phyloP scores from a whole-genome alignment of 352 stramenopile genomes.

The Globisporangium rhizosaccharum region DNA sequence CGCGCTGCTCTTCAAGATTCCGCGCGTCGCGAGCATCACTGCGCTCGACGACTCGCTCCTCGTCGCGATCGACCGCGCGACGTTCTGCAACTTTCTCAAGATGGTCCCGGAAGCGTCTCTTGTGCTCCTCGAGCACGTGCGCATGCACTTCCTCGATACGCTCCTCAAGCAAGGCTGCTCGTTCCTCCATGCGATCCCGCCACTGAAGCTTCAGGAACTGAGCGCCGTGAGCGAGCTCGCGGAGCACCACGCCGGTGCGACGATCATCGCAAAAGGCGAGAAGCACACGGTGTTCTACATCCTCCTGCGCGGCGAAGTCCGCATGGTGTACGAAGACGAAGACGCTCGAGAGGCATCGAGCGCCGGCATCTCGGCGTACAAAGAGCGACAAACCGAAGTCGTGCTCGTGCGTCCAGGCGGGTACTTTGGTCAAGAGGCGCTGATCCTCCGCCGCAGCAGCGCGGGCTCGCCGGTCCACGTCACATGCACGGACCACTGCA shows the following conservation, averaged over 20 bases:
- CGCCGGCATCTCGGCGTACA: slow-evolving; percentile 7
- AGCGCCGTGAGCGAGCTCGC: slow-evolving; percentile 47
- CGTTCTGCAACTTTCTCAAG: slow-evolving; percentile 72
- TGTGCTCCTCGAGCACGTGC: slow-evolving; percentile 55
- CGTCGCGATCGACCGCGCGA: slow-evolving; percentile 59
- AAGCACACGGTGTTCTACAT: slow-evolving; percentile 38
- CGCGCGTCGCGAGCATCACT: slow-evolving; percentile 58
- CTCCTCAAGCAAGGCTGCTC: slow-evolving; percentile 52
- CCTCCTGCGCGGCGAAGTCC: slow-evolving; percentile 33
- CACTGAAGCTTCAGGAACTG: slow-evolving; percentile 49
- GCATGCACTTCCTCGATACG: slow-evolving; percentile 52
- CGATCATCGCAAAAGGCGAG: slow-evolving; percentile 26
- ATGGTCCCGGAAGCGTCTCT: slow-evolving; percentile 46
- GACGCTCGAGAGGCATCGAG: background rate
- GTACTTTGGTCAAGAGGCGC: slow-evolving; percentile 63
- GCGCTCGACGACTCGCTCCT: slow-evolving; percentile 57
- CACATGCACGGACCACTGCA: slow-evolving; percentile 33
- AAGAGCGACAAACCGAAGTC: slow-evolving; percentile 14
- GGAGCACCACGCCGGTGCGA: slow-evolving; percentile 23
- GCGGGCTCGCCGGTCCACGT: slow-evolving; percentile 27
- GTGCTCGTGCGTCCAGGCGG: slow-evolving; percentile 39
- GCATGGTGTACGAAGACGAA: slow-evolving; percentile 26
- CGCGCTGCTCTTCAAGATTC: slow-evolving; percentile 63
- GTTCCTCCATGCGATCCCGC: slow-evolving; percentile 51
- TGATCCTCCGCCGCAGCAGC: slow-evolving; percentile 33